A percentile compares a stretch with the other conserved stretches of the same genome.
Evolutionary conservation across 2,329 filamentous ascomycete genomes (phyloP).

Genomic region (Aotearoamyces nothofagi): DNA sequence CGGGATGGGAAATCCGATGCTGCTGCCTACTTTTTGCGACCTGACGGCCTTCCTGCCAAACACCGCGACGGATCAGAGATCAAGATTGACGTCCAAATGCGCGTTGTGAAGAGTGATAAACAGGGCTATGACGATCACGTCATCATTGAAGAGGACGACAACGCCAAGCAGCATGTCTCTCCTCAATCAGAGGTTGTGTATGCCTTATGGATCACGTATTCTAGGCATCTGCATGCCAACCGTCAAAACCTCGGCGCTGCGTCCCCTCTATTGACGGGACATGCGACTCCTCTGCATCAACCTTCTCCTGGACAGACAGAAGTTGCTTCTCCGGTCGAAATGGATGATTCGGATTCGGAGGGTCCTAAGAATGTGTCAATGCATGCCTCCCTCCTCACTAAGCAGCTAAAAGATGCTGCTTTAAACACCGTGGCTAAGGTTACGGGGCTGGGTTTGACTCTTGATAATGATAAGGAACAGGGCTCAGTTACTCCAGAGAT

Average conservation of each 20-base stretch:
- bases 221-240: conserved; percentile 72
- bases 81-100: conserved; percentile 91
- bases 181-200: conserved; percentile 66
- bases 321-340: conserved; percentile 38
- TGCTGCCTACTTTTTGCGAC: conserved; percentile 63
- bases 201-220: conserved; percentile 95
- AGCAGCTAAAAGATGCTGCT: conserved; percentile 41
- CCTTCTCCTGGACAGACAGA: conserved; percentile 62
- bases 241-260: conserved; percentile 42
- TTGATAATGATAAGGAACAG: conserved; percentile 24
- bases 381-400: conserved; percentile 33
- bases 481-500: conserved; percentile 17
- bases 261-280: conserved; percentile 47
- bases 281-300: conserved; percentile 60
- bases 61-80: conserved; percentile 87
- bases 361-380: conserved; percentile 24
- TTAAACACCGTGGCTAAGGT: conserved; percentile 37
- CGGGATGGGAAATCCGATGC: conserved; percentile 72
- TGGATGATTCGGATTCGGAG: conserved; percentile 36
- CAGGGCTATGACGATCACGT: conserved; percentile 46
- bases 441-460: too few species aligned
- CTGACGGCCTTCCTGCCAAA: conserved; percentile 69
- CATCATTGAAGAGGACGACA: conserved; percentile 46
- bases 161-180: conserved; percentile 6
- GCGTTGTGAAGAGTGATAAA: conserved; percentile 82